A percentile compares a stretch with the other conserved stretches of the same genome.
These are phyloP conservation scores for Cercospora janseana DNA, from an alignment of 2,329 filamentous ascomycete genomes.

Conservation along the genomic window DNA sequence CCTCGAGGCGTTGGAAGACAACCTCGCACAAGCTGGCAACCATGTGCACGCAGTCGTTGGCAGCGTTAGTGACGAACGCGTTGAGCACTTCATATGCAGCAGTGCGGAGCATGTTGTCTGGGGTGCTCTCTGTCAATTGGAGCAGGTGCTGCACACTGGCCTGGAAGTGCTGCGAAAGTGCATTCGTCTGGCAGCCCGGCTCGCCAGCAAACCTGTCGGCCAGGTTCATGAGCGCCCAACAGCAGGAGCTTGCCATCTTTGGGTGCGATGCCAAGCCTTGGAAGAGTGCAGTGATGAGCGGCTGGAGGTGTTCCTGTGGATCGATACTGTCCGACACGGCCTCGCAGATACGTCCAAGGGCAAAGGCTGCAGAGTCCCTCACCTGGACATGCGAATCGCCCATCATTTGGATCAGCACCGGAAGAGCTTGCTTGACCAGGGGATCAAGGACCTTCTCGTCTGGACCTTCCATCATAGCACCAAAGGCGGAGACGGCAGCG, in stretches of 20 bases:
- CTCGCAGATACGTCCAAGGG: slow-evolving; percentile 93
- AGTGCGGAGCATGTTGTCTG: slow-evolving; percentile 85
- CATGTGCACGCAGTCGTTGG: slow-evolving; percentile 76
- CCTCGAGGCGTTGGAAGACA: slow-evolving; percentile 85
- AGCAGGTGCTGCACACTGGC: slow-evolving; percentile 84
- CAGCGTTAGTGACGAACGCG: slow-evolving; percentile 87
- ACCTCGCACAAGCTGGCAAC: slow-evolving; percentile 83
- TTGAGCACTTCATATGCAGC: slow-evolving; percentile 97
- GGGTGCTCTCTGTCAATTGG: slow-evolving; percentile 79
- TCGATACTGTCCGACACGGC: slow-evolving; percentile 90
- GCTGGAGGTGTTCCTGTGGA: slow-evolving; percentile 74
- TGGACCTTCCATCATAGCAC: slow-evolving; percentile 97
- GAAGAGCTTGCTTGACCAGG: slow-evolving; percentile 91
- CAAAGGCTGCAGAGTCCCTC: slow-evolving; percentile 93
- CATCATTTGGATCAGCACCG: slow-evolving; percentile 89
- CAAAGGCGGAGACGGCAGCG: slow-evolving; percentile 94
- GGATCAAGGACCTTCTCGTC: slow-evolving; percentile 89
- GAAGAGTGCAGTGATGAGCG: slow-evolving; percentile 85
- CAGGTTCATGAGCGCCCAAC: slow-evolving; percentile 98
- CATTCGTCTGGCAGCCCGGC: slow-evolving; percentile 72
- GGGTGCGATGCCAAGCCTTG: slow-evolving; percentile 83
- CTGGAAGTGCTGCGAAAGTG: slow-evolving; percentile 88
- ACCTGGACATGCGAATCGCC: slow-evolving; percentile 85
- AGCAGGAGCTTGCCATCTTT: slow-evolving; percentile 98
- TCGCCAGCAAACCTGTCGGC: slow-evolving; percentile 94